Evolutionary conservation across 768 basidiomycete genomes (phyloP), one percentile per base, ranked within the genome.

Genomic region (Leccinum subtestaceum): DNA sequence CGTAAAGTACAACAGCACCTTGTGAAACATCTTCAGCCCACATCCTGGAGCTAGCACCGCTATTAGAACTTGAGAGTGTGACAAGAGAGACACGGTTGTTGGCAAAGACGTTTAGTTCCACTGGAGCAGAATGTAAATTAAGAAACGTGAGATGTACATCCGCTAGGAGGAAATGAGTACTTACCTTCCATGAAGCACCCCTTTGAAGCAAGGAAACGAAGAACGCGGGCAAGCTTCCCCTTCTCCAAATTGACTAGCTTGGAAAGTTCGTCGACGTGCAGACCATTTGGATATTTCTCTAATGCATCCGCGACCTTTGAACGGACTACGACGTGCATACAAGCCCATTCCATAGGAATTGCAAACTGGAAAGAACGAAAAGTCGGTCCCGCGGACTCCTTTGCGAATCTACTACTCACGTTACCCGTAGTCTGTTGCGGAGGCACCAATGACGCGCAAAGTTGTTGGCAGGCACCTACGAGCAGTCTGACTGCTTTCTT

Each of bases 51-150:
- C 64, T 53, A 13, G 53, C 66, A 9, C 62, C 63, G 3, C 7
- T 27, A n/a, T 50, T 49, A 19, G 54, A 66, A 25, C 8, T 55
- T 9, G 65, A 63, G 52, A 58, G 63, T 10, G 70, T 61, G 2
- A 70, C 48, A 12, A 72, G 65, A 2, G 74, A 75, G 27, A 74
- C 59, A 21, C 72, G 74, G 48, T 71, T 75, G 55, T 75, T 75
- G 11, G 38, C 17, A 40, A 40, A 40, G 38, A 40, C 38, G 38
- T n/a, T 40, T 40, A 15, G 38, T 40, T 40, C 54, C 7, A 75
- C 73, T 70, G 21, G 19, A 38, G 11, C 38, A 1, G 52, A 2
- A 15, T 2, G 31, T 43, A 5, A 55, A 55, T 40, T 1, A 40
- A 17, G 36, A 29, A 23, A 19, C 48, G 31, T 8, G 11, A 6